These are phyloP conservation scores for Lachancea sp. DNA, from an alignment of 805 yeast species.

Conservation along the genomic window DNA sequence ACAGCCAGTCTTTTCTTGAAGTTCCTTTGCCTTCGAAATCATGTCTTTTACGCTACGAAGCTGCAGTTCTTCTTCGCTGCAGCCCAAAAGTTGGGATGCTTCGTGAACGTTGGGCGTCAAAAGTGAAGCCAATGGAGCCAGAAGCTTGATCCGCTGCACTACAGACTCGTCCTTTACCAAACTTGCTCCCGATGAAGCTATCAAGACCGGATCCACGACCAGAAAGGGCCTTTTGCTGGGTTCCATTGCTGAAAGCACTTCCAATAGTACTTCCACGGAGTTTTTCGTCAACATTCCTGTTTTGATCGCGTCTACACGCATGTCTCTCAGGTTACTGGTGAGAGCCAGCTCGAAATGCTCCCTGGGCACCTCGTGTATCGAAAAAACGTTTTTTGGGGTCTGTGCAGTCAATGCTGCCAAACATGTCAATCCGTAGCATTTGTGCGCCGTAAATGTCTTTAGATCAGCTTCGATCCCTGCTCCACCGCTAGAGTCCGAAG, in stretches of 20 bases:
- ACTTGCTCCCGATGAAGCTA: conserved; percentile 68
- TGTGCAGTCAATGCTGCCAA: conserved; percentile 78
- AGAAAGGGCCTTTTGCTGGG: conserved; percentile 34
- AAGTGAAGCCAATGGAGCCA: conserved; percentile 49
- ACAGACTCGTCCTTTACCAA: conserved; percentile 45
- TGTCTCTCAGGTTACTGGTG: conserved; percentile 51
- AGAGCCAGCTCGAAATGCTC: conserved; percentile 44
- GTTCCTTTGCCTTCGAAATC: conserved; percentile 33
- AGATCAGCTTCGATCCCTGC: conserved; percentile 90
- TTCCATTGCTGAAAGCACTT: conserved; percentile 31
- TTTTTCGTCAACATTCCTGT: conserved; percentile 68
- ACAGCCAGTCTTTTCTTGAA: conserved; percentile 39
- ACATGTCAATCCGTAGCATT: conserved; percentile 71
- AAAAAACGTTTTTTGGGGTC: conserved; percentile 43
- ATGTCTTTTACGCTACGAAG: conserved; percentile 38
- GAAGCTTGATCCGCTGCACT: conserved; percentile 37
- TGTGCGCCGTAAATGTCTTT: conserved; percentile 69
- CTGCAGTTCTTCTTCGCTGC: conserved; percentile 13
- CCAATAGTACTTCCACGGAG: conserved; percentile 44
- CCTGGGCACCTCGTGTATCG: conserved; percentile 39
- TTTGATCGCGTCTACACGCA: conserved; percentile 60
- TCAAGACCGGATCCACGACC: conserved; percentile 79
- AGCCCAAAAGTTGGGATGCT: conserved; percentile 40
- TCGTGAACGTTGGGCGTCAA: conserved; percentile 75
- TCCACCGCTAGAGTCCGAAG: conserved; percentile 83